These are phyloP conservation scores for Xerocomellus amylosporus DNA, from an alignment of 768 basidiomycete genomes.

Conservation along the genomic window DNA sequence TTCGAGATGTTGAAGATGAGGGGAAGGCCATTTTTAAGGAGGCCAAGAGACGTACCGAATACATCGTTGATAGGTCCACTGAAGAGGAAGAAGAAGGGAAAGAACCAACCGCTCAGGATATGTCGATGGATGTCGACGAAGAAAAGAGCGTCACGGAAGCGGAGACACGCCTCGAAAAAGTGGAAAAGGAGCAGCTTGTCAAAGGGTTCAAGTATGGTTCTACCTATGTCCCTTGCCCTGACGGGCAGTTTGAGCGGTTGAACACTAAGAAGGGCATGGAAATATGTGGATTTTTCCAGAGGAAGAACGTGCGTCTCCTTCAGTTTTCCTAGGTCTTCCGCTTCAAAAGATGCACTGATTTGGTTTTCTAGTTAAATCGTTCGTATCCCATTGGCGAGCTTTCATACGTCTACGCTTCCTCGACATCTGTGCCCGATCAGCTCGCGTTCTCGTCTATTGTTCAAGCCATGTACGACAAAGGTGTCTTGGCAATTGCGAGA, in stretches of 20 bases:
- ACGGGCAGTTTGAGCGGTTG: conserved; percentile 75
- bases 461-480: conserved; percentile 68
- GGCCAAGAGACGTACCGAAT: conserved; percentile 49
- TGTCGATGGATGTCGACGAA: conserved; percentile 24
- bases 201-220: conserved; percentile 88
- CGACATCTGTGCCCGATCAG: conserved; percentile 62
- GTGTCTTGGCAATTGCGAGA: conserved; percentile 74
- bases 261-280: conserved; percentile 83
- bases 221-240: conserved; percentile 82
- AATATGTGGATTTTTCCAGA: conserved; percentile 78
- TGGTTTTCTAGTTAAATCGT: conserved; percentile 63
- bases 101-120: conserved; percentile 18
- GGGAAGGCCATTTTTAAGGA: conserved; percentile 37
- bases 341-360: not conserved
- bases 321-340: not conserved
- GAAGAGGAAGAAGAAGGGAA: conserved; percentile 33
- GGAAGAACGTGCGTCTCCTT: conserved; percentile 51
- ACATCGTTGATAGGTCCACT: conserved; percentile 49
- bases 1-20: conserved; percentile 26
- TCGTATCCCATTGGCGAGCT: conserved; percentile 83
- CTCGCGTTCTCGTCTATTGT: conserved; percentile 85
- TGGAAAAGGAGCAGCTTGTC: conserved; percentile 78
- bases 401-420: conserved; percentile 80
- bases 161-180: conserved; percentile 45
- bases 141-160: conserved; percentile 35